Evolutionary conservation across 768 basidiomycete species (phyloP).

Genomic region (Pholiota microspora): DNA sequence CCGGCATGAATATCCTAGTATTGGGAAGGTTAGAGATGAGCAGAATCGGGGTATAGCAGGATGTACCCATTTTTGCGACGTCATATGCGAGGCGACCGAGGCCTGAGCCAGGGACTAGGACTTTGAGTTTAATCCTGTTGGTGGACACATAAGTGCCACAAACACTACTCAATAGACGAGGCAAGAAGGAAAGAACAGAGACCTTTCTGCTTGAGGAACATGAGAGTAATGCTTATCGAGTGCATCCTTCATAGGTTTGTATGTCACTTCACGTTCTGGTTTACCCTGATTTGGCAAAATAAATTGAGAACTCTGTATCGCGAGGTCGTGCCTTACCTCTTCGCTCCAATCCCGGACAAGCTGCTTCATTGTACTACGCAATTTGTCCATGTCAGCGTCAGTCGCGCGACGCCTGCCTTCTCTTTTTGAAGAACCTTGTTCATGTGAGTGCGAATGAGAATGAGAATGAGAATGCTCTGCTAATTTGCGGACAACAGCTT

Average conservation of each 20-base stretch:
- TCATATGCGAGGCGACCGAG: conserved; percentile 89
- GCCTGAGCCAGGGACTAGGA: conserved; percentile 90
- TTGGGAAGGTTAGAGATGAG: too few species aligned
- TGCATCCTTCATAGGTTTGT: conserved; percentile 78
- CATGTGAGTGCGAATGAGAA: conserved; percentile 14
- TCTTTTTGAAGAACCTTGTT: not conserved
- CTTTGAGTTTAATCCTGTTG: conserved; percentile 55
- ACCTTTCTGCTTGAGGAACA: conserved; percentile 57
- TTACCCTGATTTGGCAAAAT: too few species aligned
- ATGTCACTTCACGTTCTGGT: conserved; percentile 74
- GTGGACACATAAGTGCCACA: conserved; percentile 6
- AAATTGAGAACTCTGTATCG: too few species aligned
- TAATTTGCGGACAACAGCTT: too few species aligned
- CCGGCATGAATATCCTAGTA: conserved; percentile 81
- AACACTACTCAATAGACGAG: conserved; percentile 1
- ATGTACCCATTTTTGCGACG: conserved; percentile 80
- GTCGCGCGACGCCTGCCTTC: conserved; percentile 44
- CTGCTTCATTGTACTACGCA: conserved; percentile 89
- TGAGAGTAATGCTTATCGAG: conserved; percentile 63
- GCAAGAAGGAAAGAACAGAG: conserved; percentile 6
- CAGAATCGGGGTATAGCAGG: too few species aligned
- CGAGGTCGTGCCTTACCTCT: too few species aligned
- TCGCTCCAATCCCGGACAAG: conserved; percentile 92
- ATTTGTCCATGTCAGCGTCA: conserved; percentile 85
- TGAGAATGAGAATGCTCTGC: conserved; percentile 17